phyloP scores from a whole-genome alignment of 176 grass and related monocot genomes.

The Juncus inflexus region DNA sequence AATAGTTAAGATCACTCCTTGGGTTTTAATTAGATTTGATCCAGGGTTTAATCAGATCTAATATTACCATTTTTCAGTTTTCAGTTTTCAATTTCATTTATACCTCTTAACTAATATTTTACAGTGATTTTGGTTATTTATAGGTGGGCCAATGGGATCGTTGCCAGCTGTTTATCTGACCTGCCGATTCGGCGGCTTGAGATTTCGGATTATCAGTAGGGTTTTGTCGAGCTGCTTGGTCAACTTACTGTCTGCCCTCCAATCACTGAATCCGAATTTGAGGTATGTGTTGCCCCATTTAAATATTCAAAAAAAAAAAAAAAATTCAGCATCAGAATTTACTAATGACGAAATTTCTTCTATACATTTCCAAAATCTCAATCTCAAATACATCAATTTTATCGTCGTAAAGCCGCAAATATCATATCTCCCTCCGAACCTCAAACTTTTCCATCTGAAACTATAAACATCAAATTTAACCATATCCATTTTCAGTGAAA shows the following conservation, averaged over 20 bases:
- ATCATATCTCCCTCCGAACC: too few species aligned
- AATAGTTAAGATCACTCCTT: too few species aligned
- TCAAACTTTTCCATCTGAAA: neutral
- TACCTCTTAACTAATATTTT: too few species aligned
- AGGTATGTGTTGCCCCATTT: neutral
- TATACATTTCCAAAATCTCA: too few species aligned
- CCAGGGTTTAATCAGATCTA: too few species aligned
- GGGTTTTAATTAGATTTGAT: too few species aligned
- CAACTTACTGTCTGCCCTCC: constrained; percentile 57
- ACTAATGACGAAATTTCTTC: neutral
- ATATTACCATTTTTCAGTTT: too few species aligned
- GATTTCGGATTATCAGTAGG: constrained; percentile 49
- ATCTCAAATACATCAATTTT: too few species aligned
- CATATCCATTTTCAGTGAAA: neutral
- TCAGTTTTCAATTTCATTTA: too few species aligned
- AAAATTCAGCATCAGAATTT: neutral
- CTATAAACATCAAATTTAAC: neutral
- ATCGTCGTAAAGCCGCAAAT: too few species aligned
- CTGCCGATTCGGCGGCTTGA: constrained; percentile 61
- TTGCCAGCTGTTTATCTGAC: neutral
- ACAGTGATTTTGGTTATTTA: neutral
- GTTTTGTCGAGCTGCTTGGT: constrained; percentile 57
- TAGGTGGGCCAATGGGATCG: constrained; percentile 11
- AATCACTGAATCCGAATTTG: constrained; percentile 55
- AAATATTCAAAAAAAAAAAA: neutral